Base-by-base conservation (phyloP, 352 stramenopile species). In the Globisporangium megalacanthum region DNA sequence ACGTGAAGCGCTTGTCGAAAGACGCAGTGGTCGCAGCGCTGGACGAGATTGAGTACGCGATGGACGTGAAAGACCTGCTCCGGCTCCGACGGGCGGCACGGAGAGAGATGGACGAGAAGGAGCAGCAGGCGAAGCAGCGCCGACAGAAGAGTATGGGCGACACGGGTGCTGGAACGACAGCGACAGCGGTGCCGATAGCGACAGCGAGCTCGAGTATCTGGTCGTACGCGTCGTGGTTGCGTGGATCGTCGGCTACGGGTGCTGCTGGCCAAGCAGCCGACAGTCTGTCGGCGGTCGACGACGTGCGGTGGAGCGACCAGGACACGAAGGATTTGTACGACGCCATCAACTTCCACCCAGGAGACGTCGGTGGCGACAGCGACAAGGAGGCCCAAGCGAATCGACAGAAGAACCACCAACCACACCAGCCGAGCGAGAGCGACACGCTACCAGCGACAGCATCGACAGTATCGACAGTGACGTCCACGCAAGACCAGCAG, bases 221-320 rank as follows among this genome's bases (percentile, higher is more conserved):
- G 81, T 82, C 72, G 4, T 94, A 92, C 49, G 76, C 79, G 11
- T 78, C 78, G 15, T 94, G 85, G 85, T 58, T 94, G 63, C 61
- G 55, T 5, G 47, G 60, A 35, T n/a, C 39, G 47, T 1, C 35
- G 52, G 1, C 48, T 35, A 17, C 44, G 6, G 44, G 25, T 29
- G 25, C 25, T 29, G 25, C 25, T 29, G 25, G 25, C 25, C 25
- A 29, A 20, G 52, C 9, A 41, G 45, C 19, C n/a, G 42, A 17
- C 6, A 47, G 8, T 14, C 48, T 52, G 13, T n/a, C 29, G 45
- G 46, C 13, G 2, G n/a, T 48, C 36, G 60, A 80, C 46, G 79
- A 90, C 37, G 70, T 91, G 4, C 75, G 81, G 56, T 93, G 83
- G 83, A 93, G 79, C 57, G 81, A 94, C n/a, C 73, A 92, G 60